Base-by-base conservation (phyloP, 176 grass and related monocot genomes). In the Aegilops bicornis region DNA sequence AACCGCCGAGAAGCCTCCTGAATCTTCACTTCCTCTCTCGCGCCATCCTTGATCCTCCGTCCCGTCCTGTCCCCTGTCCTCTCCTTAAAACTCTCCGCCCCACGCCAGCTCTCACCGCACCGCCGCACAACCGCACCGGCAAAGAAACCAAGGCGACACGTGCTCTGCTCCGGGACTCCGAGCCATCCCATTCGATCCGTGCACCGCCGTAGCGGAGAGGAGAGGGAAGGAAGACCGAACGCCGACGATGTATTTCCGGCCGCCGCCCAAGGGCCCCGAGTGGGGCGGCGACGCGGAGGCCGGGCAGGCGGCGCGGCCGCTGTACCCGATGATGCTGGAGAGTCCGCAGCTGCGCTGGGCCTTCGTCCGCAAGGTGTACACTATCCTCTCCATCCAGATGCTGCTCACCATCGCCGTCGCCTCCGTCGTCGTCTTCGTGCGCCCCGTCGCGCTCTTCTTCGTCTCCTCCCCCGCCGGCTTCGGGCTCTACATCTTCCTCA, bases 301-400 rank as follows among this genome's bases (percentile, higher is more conserved):
- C 17, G 96, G 89, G 64, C 7, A 16, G 1, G 69, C 58, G 13
- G 70, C 77, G 19, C 79, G 80, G 39, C 88, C 74, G 72, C 92
- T 95, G 68, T 98, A 94, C 88, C 96, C 93, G 64, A 89, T 96
- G 90, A 96, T 98, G 93, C 82, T 94, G 81, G 96, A 98, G 90
- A 87, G 90, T 60, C 92, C 96, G 60, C 86, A 90, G 82, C 86
- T 98, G 64, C 77, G 96, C 7, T 98, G 96, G 93, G 87, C 91
- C 4, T 98, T 98, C 86, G 84, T 96, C 78, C 79, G 93, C 5
- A 96, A 95, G 85, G 93, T 98, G 3, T 98, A 98, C 71, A 88
- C 84, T 58, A 96, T 96, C 79, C 88, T 98, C 24, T 79, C 96
- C 86, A n/a, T 96, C 20, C 96, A 98, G 92, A 89, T 98, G 90